These are phyloP conservation scores for Colletotrichum sp. DNA, from an alignment of 2,329 filamentous ascomycete species.

Conservation along the genomic window DNA sequence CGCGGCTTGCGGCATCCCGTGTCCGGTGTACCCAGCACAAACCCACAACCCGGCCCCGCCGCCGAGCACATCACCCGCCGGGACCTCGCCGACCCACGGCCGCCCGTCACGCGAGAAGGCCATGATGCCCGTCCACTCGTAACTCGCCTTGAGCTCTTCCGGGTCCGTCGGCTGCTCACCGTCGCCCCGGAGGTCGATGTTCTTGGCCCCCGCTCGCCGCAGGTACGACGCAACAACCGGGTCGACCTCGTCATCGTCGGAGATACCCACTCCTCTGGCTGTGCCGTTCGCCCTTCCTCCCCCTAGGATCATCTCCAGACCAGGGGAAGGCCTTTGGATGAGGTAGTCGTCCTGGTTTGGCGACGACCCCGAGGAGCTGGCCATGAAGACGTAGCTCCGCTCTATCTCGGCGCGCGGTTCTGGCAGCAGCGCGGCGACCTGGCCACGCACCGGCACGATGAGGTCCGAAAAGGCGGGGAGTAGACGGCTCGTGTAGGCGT, in stretches of 20 bases:
- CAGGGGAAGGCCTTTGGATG: conserved; percentile 66
- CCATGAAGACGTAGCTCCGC: conserved; percentile 70
- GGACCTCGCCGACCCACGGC: conserved; percentile 76
- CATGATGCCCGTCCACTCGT: conserved; percentile 84
- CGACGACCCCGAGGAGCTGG: conserved; percentile 18
- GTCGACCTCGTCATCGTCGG: conserved; percentile 65
- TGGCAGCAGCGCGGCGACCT: conserved; percentile 69
- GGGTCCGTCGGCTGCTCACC: conserved; percentile 36
- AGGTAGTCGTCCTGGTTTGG: conserved; percentile 73
- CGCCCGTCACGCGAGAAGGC: conserved; percentile 71
- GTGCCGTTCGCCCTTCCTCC: conserved; percentile 67
- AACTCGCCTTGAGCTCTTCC: conserved; percentile 54
- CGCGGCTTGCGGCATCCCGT: conserved; percentile 79
- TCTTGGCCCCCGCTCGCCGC: conserved; percentile 45
- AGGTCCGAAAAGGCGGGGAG: conserved; percentile 72
- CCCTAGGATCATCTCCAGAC: conserved; percentile 71
- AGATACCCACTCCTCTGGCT: conserved; percentile 60
- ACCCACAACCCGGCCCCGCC: conserved; percentile 66
- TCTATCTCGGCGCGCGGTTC: conserved; percentile 41
- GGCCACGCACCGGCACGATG: conserved; percentile 79
- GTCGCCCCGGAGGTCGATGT: conserved; percentile 44
- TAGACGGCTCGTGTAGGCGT: conserved; percentile 82
- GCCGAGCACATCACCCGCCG: conserved; percentile 42
- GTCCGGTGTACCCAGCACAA: conserved; percentile 72
- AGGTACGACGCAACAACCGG: conserved; percentile 61